A percentile compares a stretch with the other conserved stretches of the same genome.
Conservation (phyloP, 192 early-diverging fungal species). For the Geranomyces michiganensis region DNA sequence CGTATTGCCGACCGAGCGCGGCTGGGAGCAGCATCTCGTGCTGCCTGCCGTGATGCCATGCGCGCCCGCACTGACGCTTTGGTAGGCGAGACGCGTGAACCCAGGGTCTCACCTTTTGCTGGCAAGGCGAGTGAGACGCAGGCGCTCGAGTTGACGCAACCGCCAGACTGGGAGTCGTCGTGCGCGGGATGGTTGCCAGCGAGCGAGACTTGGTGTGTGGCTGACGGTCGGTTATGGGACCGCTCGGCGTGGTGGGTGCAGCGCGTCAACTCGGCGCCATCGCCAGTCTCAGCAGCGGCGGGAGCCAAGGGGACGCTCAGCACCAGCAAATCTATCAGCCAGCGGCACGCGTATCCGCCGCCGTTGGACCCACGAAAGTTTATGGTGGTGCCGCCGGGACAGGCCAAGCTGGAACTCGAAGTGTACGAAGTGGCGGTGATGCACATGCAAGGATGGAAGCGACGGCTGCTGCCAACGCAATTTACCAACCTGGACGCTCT, state of each 20-base stretch:
- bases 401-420: not conserved
- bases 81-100: not conserved
- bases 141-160: not conserved
- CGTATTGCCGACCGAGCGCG: not conserved
- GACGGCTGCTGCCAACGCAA: not conserved
- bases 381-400: not conserved
- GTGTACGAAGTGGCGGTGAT: not conserved
- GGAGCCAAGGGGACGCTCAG: too few relatives aligned
- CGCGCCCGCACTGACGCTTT: not conserved
- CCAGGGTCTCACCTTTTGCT: not conserved
- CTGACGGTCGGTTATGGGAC: not conserved
- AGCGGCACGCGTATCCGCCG: not conserved
- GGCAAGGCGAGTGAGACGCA: not conserved
- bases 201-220: not conserved
- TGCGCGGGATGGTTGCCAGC: not conserved
- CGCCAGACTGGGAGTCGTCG: not conserved
- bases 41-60: not conserved
- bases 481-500: not conserved
- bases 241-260: not conserved
- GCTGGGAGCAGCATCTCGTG: not conserved
- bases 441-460: conserved; percentile 3
- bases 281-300: not conserved
- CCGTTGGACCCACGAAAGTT: not conserved
- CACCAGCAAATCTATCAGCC: not conserved
- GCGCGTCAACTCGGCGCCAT: not conserved